phyloP scores from a whole-genome alignment of 1,284 basidiomycete genomes.

The Papiliotrema flavescens region DNA sequence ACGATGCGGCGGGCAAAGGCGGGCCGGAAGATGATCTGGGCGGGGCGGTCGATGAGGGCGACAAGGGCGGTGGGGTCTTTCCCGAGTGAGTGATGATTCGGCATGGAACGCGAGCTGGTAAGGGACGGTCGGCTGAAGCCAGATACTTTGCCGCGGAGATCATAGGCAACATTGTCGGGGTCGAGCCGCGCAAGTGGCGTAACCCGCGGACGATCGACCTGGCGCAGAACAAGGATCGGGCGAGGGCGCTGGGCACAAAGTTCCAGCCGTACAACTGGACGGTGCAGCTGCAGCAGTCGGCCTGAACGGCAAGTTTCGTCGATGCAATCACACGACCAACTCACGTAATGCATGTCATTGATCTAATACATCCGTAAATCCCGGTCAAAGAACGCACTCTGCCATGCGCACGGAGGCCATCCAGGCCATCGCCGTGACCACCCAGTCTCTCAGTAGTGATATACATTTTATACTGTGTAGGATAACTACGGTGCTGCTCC shows the following conservation, averaged over 20 bases:
- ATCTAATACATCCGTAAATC: no score
- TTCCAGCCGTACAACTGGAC: slow-evolving; percentile 51
- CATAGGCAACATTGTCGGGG: slow-evolving; percentile 82
- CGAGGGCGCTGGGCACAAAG: slow-evolving; percentile 51
- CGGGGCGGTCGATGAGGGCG: slow-evolving; percentile 69
- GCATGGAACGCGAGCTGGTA: no score
- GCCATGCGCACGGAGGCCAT: no score
- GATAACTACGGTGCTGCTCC: no score
- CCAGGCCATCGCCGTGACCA: no score
- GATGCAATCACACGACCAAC: not conserved
- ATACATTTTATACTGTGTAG: no score
- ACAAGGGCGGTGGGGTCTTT: slow-evolving; percentile 82
- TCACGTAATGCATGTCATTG: not conserved
- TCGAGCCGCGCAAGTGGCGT: slow-evolving; percentile 84
- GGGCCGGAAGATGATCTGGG: slow-evolving; percentile 61
- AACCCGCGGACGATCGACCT: slow-evolving; percentile 71
- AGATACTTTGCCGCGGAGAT: slow-evolving; percentile 96
- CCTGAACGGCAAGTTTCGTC: not conserved
- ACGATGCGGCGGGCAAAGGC: slow-evolving; percentile 56
- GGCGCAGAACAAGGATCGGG: slow-evolving; percentile 65
- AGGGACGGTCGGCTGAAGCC: not conserved
- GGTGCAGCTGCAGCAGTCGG: slow-evolving; percentile 20
- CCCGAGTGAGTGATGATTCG: slow-evolving; percentile 61
- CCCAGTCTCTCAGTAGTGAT: no score
- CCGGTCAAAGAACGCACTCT: no score